Conservation (phyloP, 2,329 filamentous ascomycete species). For the Canariomyces notabilis region DNA sequence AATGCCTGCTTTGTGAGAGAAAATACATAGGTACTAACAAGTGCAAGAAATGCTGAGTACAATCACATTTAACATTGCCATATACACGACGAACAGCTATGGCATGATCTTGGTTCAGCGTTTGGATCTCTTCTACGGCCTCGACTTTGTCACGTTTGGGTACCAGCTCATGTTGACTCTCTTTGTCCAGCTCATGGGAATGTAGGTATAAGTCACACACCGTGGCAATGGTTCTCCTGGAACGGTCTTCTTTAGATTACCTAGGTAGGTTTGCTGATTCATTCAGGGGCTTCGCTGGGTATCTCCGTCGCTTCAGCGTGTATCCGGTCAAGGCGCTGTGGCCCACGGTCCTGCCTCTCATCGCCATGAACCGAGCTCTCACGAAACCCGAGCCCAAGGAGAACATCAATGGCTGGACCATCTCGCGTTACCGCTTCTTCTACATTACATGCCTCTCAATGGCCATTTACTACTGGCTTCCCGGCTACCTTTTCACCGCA, state of each 20-base stretch:
- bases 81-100: slow-evolving; percentile 33
- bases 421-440: slow-evolving; percentile 42
- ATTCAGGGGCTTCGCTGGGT: slow-evolving; percentile 39
- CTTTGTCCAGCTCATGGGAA: slow-evolving; percentile 39
- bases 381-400: slow-evolving; percentile 32
- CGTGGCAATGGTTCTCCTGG: too few species aligned
- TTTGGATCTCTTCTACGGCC: slow-evolving; percentile 37
- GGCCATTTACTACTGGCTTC: slow-evolving; percentile 46
- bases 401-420: slow-evolving; percentile 39
- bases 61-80: slow-evolving; percentile 36
- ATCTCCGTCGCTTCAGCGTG: slow-evolving; percentile 35
- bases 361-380: slow-evolving; percentile 33
- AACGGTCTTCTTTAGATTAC: too few species aligned
- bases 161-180: slow-evolving; percentile 39
- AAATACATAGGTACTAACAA: too few species aligned
- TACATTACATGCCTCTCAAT: slow-evolving; percentile 35
- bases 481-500: slow-evolving; percentile 41
- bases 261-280: too few species aligned
- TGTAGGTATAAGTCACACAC: too few species aligned
- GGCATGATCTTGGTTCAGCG: slow-evolving; percentile 34
- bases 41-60: slow-evolving; percentile 40
- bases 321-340: slow-evolving; percentile 38
- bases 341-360: slow-evolving; percentile 37
- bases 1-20: too few species aligned
- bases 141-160: slow-evolving; percentile 36